Evolutionary conservation across 805 yeast genomes (phyloP), one percentile per base, ranked within the genome.

Genomic region (Yamadazyma nakazawae): DNA sequence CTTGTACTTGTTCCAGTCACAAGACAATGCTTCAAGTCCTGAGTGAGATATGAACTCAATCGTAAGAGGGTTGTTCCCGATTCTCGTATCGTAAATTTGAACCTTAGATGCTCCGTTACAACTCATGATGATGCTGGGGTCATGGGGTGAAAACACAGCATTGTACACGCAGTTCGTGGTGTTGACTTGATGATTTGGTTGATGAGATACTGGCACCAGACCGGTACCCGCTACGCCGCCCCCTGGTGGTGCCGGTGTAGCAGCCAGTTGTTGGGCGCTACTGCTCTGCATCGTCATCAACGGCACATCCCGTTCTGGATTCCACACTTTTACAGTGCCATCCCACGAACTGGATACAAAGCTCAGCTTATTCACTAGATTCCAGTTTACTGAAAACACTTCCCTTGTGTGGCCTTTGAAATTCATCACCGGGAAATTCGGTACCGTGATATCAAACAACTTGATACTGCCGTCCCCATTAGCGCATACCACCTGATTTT

Each of bases 301-400:
- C 21, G 89, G 80, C 16, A 73, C 67, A 25, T 63, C 67, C 47
- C 90, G 70, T 34, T 64, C 63, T 0, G 94, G 90, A 0, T 82
- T 64, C 96, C 96, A 88, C 9, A 88, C 59, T 63, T 88, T 88
- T 34, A 91, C 78, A 0, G 85, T 70, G 0, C 97, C 96, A 63
- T 92, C 98, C 98, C 98, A 92, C 8, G 96, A 85, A 24, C 91
- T 78, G 16, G 92, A 77, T 34, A 85, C 81, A 64, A 92, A 88
- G 14, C 71, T 72, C 4, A 76, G 59, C 65, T 89, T 86, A 52
- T 82, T 85, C 3, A 81, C 78, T 49, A 84, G 60, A 59, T 83
- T 85, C 94, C 94, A 86, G 56, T 80, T 79, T 31, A 86, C 79
- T 14, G 84, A 75, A 51, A 85, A 84, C 9, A 84, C 91, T 60